phyloP scores from a whole-genome alignment of 1,284 basidiomycete species.

The Papiliotrema fonsecae region DNA sequence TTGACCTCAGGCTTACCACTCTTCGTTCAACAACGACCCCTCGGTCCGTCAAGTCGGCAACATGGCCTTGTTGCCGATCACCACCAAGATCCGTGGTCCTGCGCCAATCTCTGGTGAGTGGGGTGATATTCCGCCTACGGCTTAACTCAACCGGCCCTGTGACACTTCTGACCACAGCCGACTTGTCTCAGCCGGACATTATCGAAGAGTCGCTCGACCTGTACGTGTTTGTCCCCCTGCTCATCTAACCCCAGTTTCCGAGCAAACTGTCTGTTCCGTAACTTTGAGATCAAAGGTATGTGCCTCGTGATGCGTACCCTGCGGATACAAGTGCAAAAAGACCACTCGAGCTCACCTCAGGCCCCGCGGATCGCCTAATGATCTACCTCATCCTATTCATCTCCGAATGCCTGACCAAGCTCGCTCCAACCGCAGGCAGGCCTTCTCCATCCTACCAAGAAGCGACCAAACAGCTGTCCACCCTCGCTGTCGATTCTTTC shows the following conservation, averaged over 20 bases:
- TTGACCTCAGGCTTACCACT: slow-evolving; percentile 83
- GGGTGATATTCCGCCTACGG: not conserved
- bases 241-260: slow-evolving; percentile 62
- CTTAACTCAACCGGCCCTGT: not conserved
- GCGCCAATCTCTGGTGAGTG: slow-evolving; percentile 65
- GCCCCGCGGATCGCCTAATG: slow-evolving; percentile 89
- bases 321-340: not conserved
- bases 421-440: slow-evolving; percentile 55
- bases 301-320: not conserved
- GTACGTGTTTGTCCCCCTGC: slow-evolving; percentile 16
- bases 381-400: slow-evolving; percentile 98
- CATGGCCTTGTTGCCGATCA: slow-evolving; percentile 84
- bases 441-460: slow-evolving; percentile 67
- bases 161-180: slow-evolving; percentile 52
- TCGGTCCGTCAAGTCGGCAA: slow-evolving; percentile 83
- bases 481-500: slow-evolving; percentile 87
- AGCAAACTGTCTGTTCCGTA: slow-evolving; percentile 97
- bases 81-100: slow-evolving; percentile 84
- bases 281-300: slow-evolving; percentile 94
- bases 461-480: slow-evolving; percentile 81
- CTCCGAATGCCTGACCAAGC: slow-evolving; percentile 91
- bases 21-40: slow-evolving; percentile 80
- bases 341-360: slow-evolving; percentile 20
- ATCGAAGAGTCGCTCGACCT: slow-evolving; percentile 95
- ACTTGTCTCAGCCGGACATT: slow-evolving; percentile 76